These are phyloP conservation scores for Ensete glaucum DNA, from an alignment of 176 grass and related monocot genomes.

Conservation along the genomic window DNA sequence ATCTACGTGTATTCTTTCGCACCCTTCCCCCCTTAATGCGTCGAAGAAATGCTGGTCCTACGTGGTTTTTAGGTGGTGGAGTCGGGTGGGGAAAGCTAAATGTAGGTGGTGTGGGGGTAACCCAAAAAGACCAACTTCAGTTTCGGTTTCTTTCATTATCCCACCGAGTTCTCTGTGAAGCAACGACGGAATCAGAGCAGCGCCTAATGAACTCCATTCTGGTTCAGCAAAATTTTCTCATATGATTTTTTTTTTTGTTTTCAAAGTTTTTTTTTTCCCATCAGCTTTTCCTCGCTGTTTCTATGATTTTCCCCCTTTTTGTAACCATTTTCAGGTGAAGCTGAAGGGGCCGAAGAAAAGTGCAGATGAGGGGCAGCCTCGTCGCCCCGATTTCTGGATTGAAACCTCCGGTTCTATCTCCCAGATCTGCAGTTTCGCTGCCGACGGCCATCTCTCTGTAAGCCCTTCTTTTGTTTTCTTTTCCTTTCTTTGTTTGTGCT, in stretches of 20 bases:
- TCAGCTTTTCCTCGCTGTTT: neutral
- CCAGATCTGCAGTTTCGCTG: conserved; percentile 56
- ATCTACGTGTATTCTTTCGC: too few species aligned
- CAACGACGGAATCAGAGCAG: neutral
- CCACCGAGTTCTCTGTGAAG: neutral
- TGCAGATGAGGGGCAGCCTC: neutral
- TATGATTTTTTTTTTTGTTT: neutral
- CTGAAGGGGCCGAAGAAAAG: conserved; percentile 1
- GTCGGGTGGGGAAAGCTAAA: too few species aligned
- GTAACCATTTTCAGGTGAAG: conserved; percentile 4
- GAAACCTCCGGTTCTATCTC: conserved; percentile 84
- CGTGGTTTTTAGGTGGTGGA: too few species aligned
- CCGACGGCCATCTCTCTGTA: conserved; percentile 44
- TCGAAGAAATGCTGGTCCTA: too few species aligned
- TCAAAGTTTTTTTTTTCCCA: neutral
- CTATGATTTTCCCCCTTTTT: neutral
- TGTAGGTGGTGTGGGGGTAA: too few species aligned
- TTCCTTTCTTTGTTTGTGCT: neutral
- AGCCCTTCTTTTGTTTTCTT: neutral
- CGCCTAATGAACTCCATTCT: neutral
- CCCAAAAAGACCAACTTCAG: too few species aligned
- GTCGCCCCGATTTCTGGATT: conserved; percentile 44
- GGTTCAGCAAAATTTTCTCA: neutral
- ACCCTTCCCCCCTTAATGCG: too few species aligned
- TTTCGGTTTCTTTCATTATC: neutral